A percentile compares a stretch with the other conserved stretches of the same genome.
Evolutionary conservation across 148 eudicot genomes (phyloP).

Genomic region (Polygonum maritimum): DNA sequence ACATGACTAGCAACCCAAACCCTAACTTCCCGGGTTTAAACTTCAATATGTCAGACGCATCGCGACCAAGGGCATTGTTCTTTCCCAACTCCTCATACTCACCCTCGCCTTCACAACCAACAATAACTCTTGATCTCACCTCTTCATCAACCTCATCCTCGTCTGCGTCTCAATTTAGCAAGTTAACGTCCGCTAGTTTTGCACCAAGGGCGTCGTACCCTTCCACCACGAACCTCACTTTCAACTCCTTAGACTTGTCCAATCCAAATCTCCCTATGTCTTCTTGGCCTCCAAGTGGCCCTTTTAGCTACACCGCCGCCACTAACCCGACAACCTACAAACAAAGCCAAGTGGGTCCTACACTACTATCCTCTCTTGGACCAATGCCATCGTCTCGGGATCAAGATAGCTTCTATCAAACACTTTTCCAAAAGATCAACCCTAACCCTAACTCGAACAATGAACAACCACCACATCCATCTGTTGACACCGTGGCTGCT

Average conservation of each 20-base stretch:
- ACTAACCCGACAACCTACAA: conserved; percentile 24
- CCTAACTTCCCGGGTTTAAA: conserved; percentile 33
- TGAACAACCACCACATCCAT: conserved; percentile 21
- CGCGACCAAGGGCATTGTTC: conserved; percentile 30
- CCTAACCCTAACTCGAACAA: conserved; percentile 1
- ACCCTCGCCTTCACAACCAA: conserved; percentile 48
- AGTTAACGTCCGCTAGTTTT: conserved; percentile 17
- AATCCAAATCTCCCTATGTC: conserved; percentile 26
- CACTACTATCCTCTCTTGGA: background rate
- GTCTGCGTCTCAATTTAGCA: conserved; percentile 26
- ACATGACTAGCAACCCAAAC: conserved; percentile 10
- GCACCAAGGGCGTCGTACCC: conserved; percentile 26
- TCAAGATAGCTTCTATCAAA: conserved; percentile 31
- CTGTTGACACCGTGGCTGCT: conserved; percentile 46
- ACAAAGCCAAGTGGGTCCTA: conserved; percentile 16
- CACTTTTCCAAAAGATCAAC: conserved; percentile 32
- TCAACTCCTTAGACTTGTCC: conserved; percentile 40
- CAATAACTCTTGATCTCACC: conserved; percentile 80
- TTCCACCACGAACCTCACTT: conserved; percentile 49
- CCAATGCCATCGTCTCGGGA: conserved; percentile 16
- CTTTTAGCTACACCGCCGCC: conserved; percentile 20
- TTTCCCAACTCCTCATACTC: conserved; percentile 39
- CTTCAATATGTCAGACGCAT: conserved; percentile 33
- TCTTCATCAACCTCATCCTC: conserved; percentile 30
- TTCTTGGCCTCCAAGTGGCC: conserved; percentile 38